Evolutionary conservation across 352 stramenopile genomes (phyloP), one percentile per base, ranked within the genome.

Genomic region (Pythium vanterpoolii): DNA sequence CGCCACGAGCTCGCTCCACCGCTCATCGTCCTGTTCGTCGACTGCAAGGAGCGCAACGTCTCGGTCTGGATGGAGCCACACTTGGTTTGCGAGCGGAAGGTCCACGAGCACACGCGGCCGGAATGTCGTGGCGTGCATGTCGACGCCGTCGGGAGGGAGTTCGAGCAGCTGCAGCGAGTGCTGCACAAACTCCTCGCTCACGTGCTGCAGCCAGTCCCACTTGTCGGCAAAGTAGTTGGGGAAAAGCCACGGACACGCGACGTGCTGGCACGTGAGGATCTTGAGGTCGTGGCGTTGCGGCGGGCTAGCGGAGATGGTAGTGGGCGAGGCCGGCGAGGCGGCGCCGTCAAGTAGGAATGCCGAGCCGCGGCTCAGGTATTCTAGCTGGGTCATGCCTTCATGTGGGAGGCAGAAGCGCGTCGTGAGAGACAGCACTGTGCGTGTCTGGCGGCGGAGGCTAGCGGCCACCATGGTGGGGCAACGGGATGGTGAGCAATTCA

Each of bases 171-270:
- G 71, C 46, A 94, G 68, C 57, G 78, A 88, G 50, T 92, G 78
- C 31, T 74, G 68, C 38, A 92, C 76, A 31, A 88, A 86, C 46
- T 82, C 71, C 55, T 91, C 80, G 64, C 73, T 84, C 56, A 94
- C 82, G 64, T 86, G 78, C 66, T 94, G 80, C 48, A 94, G 77
- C 84, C 82, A 94, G 58, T 87, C 72, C 82, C 82, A 91, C 61
- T 83, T 89, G 50, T 89, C 69, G 11, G 58, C 27, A 57, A 91
- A 94, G 62, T 94, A 92, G 44, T 71, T 71, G 13, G 80, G 80
- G 66, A 90, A 92, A 5, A 79, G 66, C 84, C 84, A 91, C 36
- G 82, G 84, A 71, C 82, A 94, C 40, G 81, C 83, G 24, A 94
- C 83, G 57, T 94, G 84, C 57, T 90, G 79, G 50, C 78, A 90